Evolutionary conservation across 2,329 filamentous ascomycete species (phyloP).

Genomic region (Microsporum ferrugineum): DNA sequence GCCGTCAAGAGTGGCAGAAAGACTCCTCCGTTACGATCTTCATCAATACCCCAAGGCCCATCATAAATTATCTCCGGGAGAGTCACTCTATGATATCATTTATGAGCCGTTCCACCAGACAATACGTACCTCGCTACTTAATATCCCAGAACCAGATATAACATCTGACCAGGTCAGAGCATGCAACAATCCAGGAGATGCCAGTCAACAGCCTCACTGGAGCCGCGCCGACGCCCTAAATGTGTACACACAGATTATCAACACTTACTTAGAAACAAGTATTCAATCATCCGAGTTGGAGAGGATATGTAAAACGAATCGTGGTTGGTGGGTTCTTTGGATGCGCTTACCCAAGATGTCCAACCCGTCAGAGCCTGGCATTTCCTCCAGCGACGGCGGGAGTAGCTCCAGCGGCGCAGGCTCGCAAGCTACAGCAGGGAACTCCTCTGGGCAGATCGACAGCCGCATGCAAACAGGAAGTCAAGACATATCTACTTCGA

Average conservation of each 20-base stretch:
- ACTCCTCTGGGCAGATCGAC: neutral
- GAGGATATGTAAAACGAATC: conserved; percentile 49
- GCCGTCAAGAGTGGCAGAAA: conserved; percentile 29
- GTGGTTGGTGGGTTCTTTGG: conserved; percentile 60
- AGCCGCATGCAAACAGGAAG: conserved; percentile 6
- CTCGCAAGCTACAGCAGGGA: neutral
- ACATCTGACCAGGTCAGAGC: conserved; percentile 17
- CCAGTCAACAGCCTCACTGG: conserved; percentile 28
- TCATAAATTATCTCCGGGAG: conserved; percentile 23
- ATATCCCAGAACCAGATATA: conserved; percentile 47
- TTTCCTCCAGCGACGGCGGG: neutral
- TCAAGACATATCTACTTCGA: conserved; percentile 10
- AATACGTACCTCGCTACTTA: conserved; percentile 51
- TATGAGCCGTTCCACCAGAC: conserved; percentile 49
- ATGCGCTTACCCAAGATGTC: conserved; percentile 37
- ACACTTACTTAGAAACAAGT: conserved; percentile 44
- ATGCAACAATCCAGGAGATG: neutral
- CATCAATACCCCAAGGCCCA: conserved; percentile 25
- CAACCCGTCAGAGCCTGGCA: neutral
- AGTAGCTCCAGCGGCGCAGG: neutral
- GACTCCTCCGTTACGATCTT: conserved; percentile 24
- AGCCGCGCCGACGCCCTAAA: conserved; percentile 49
- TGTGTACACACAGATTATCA: conserved; percentile 49
- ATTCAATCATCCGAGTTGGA: conserved; percentile 42
- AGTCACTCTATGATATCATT: conserved; percentile 48